Conservation (phyloP, 164 flowering plant genomes). For the Sedum album region DNA sequence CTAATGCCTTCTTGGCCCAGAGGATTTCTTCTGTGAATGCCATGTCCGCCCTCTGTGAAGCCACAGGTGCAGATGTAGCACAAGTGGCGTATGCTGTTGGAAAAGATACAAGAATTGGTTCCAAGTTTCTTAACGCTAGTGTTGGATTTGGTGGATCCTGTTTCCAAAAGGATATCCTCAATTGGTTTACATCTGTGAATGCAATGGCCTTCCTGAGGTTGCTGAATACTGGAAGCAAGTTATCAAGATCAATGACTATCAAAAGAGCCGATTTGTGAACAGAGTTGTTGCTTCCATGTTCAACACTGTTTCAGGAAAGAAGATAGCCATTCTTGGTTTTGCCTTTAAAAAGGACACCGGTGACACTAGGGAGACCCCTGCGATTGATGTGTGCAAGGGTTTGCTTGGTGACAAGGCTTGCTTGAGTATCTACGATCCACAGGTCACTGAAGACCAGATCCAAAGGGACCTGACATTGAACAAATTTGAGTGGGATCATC, state of each 20-base stretch:
- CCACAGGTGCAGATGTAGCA: constrained; percentile 74
- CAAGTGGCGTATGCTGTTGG: constrained; percentile 75
- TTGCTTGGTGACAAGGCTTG: constrained; percentile 56
- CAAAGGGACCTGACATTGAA: constrained; percentile 63
- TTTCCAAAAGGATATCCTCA: constrained; percentile 87
- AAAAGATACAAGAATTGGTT: constrained; percentile 70
- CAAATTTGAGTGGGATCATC: constrained; percentile 86
- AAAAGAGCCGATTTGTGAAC: constrained; percentile 79
- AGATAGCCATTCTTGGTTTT: constrained; percentile 72
- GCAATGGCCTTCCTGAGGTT: constrained; percentile 85
- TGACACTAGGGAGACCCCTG: constrained; percentile 86
- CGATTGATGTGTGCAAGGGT: constrained; percentile 92
- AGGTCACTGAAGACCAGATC: constrained; percentile 68
- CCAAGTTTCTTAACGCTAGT: constrained; percentile 78
- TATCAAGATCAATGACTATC: constrained; percentile 78
- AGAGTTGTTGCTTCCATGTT: constrained; percentile 84
- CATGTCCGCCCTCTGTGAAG: constrained; percentile 94
- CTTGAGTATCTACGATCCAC: constrained; percentile 76
- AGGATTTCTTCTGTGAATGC: constrained; percentile 86
- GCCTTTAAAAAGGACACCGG: constrained; percentile 93
- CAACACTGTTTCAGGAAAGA: constrained; percentile 73
- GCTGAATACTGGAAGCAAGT: constrained; percentile 92
- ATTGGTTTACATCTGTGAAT: constrained; percentile 87
- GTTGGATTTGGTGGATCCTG: constrained; percentile 92
- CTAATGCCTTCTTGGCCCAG: constrained; percentile 87